Evolutionary conservation across 768 basidiomycete genomes (phyloP).

Genomic region (Suillus sp.): DNA sequence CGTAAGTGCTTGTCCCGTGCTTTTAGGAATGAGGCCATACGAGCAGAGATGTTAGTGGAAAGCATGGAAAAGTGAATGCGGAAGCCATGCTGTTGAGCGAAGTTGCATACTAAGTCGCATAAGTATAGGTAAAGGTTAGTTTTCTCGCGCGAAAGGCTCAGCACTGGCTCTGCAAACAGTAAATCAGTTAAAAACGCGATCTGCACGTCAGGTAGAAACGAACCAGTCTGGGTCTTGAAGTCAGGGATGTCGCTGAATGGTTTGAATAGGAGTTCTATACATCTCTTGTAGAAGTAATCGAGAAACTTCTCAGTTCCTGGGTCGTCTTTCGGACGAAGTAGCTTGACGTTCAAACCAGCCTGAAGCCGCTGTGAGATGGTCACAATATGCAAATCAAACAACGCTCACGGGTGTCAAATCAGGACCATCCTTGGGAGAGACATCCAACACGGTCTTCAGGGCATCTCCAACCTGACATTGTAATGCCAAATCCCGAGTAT

Average conservation of each 20-base stretch:
- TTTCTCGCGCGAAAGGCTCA: slow-evolving; percentile 68
- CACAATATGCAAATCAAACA: slow-evolving; percentile 7
- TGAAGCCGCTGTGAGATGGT: slow-evolving; percentile 18
- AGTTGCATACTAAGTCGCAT: slow-evolving; percentile 89
- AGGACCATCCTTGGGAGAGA: slow-evolving; percentile 51
- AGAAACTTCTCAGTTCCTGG: slow-evolving; percentile 86
- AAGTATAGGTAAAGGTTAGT: slow-evolving; percentile 86
- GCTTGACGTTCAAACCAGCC: slow-evolving; percentile 42
- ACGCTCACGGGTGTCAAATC: slow-evolving; percentile 39
- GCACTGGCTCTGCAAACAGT: slow-evolving; percentile 45
- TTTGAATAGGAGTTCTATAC: slow-evolving; percentile 74
- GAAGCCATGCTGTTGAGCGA: slow-evolving; percentile 86
- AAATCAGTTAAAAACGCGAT: slow-evolving; percentile 4
- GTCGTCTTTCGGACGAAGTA: slow-evolving; percentile 73
- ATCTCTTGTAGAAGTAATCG: slow-evolving; percentile 91
- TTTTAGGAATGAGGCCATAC: slow-evolving; percentile 76
- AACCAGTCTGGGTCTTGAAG: slow-evolving; percentile 53
- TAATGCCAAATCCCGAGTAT: slow-evolving; percentile 80
- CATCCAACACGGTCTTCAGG: slow-evolving; percentile 79
- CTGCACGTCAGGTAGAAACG: slow-evolving; percentile 5
- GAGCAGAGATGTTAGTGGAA: slow-evolving; percentile 72
- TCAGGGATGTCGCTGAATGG: slow-evolving; percentile 78
- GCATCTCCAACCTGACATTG: slow-evolving; percentile 92
- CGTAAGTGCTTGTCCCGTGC: slow-evolving; percentile 90
- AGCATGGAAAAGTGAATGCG: slow-evolving; percentile 90